A percentile compares a stretch with the other conserved stretches of the same genome.
phyloP scores from a whole-genome alignment of 164 flowering plant genomes.

The Paratinospora sagittata region DNA sequence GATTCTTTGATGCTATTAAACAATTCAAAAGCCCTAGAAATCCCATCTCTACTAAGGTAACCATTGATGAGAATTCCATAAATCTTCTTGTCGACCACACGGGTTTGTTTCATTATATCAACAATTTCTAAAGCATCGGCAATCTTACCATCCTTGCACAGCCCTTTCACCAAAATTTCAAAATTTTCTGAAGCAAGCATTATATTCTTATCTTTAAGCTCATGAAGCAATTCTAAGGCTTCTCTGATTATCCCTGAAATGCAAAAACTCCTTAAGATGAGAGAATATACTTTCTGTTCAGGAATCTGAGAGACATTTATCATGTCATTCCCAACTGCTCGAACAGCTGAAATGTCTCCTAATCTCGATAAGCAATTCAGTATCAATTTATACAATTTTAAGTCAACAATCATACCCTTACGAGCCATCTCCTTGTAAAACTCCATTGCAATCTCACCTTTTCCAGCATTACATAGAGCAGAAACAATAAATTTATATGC shows the following conservation, averaged over 20 bases:
- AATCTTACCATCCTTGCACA: conserved; percentile 56
- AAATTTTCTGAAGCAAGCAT: conserved; percentile 28
- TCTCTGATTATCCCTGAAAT: conserved; percentile 55
- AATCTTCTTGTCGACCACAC: conserved; percentile 31
- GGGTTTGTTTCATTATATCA: conserved; percentile 53
- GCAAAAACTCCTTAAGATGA: conserved; percentile 57
- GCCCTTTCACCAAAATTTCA: conserved; percentile 58
- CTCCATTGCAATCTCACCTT: conserved; percentile 67
- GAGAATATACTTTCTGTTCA: conserved; percentile 33
- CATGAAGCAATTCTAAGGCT: conserved; percentile 61
- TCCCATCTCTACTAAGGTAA: conserved; percentile 46
- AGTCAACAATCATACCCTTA: conserved; percentile 37
- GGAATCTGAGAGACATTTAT: conserved; percentile 37
- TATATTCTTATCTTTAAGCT: conserved; percentile 37
- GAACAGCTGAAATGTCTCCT: conserved; percentile 46
- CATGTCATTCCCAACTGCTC: conserved; percentile 62
- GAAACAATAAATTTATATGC: conserved; percentile 42
- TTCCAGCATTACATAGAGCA: conserved; percentile 41
- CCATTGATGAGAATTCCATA: conserved; percentile 53
- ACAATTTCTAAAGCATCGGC: conserved; percentile 68
- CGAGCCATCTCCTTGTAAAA: conserved; percentile 66
- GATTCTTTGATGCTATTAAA: conserved; percentile 40
- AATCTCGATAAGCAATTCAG: conserved; percentile 44
- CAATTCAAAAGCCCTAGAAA: conserved; percentile 48
- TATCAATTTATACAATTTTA: conserved; percentile 34